A percentile compares a stretch with the other conserved stretches of the same genome.
phyloP scores from a whole-genome alignment of 202 grass and related monocot species.

The Bolboschoenoplectus hybrid region DNA sequence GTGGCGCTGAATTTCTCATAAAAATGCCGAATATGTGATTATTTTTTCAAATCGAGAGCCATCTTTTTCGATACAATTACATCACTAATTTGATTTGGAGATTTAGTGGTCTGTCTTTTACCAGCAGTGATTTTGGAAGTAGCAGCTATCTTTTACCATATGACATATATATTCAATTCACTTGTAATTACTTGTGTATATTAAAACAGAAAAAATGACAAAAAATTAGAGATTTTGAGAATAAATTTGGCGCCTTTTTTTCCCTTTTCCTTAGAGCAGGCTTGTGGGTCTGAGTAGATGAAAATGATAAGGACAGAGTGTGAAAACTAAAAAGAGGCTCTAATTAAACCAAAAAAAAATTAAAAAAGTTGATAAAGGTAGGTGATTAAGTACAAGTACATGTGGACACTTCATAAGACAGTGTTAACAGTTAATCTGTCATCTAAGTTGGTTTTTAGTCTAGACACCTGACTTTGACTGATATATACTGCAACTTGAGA shows the following conservation, averaged over 20 bases:
- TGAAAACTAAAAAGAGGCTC: constrained; percentile 1
- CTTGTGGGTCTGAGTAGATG: neutral
- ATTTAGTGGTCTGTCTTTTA: neutral
- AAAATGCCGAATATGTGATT: neutral
- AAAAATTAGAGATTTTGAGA: neutral
- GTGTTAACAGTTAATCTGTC: constrained; percentile 25
- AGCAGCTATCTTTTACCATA: neutral
- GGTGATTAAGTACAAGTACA: constrained; percentile 4
- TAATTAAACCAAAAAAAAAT: neutral
- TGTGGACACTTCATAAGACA: constrained; percentile 10
- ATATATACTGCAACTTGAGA: constrained; percentile 14
- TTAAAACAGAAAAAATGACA: neutral
- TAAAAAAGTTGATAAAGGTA: neutral
- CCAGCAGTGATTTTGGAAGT: neutral
- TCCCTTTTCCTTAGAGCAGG: neutral
- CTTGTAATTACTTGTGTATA: neutral
- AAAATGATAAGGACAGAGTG: neutral
- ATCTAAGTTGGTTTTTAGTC: constrained; percentile 12
- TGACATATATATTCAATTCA: neutral
- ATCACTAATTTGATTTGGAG: constrained; percentile 18
- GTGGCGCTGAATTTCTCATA: neutral
- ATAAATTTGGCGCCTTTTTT: neutral
- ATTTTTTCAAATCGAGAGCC: neutral
- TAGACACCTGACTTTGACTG: constrained; percentile 17
- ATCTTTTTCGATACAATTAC: neutral